Evolutionary conservation across 2,329 filamentous ascomycete species (phyloP), one percentile per base, ranked within the genome.

Genomic region (Lachnellula subtilissima): DNA sequence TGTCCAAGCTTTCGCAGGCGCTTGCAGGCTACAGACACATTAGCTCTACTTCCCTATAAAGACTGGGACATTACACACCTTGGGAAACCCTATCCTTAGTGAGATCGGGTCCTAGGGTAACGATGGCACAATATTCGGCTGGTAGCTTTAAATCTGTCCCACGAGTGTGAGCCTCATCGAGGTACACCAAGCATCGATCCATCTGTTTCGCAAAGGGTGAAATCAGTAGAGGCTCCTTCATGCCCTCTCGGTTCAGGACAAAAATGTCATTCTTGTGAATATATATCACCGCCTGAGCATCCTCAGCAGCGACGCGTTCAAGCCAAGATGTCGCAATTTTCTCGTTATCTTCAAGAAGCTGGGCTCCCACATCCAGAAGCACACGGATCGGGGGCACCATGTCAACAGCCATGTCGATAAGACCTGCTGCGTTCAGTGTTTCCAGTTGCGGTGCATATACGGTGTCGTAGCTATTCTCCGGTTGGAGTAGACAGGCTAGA

Each of bases 321-420:
- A 89, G 65, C 85, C 85, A 89, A 1, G 61, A 54, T 7, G 61
- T 59, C 0, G 83, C 81, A 3, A 89, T 74, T 2, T 78, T 70
- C 0, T 70, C 2, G 59, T 89, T 89, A 15, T 72, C 74, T 32
- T 91, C 86, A 0, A 91, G 67, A 5, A 91, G 80, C 49, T 86
- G 82, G 0, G 88, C 87, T 0, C 88, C 87, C 0, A 88, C 86
- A 60, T 91, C 87, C 0, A 91, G 73, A 1, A 91, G 78, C 0
- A 91, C 85, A 0, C 78, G 75, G 0, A 80, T 73, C 0, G 70
- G 65, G 0, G 72, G 70, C 0, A 72, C 45, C 46, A 80, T 68
- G 0, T 47, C 47, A 0, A 72, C 66, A 0, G 87, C 72, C 4
- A 75, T 66, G 0, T 69, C 35, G 0, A 91, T 64, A 0, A 88